Evolutionary conservation across 1,139 yeast genomes (phyloP).

Genomic region (Nakaseomyces sp.): DNA sequence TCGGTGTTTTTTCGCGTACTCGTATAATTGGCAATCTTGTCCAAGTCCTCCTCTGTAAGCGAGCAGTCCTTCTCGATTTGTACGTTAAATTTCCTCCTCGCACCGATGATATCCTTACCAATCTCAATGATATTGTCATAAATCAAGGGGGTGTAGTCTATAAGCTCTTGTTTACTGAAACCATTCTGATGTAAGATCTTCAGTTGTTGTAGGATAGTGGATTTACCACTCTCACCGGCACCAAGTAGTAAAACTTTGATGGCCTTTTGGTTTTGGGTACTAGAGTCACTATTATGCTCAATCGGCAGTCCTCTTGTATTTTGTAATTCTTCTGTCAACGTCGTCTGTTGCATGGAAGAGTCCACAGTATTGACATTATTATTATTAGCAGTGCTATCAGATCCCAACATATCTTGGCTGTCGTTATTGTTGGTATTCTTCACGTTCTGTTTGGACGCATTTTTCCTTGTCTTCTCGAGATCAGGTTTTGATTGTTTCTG

Average conservation of each 20-base stretch:
- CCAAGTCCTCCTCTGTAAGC: constrained; percentile 11
- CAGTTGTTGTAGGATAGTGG: constrained; percentile 68
- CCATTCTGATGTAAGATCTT: constrained; percentile 68
- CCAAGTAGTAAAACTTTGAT: constrained; percentile 60
- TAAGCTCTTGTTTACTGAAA: constrained; percentile 51
- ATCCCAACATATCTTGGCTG: background rate
- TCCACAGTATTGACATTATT: background rate
- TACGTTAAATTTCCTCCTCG: constrained; percentile 30
- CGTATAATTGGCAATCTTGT: constrained; percentile 7
- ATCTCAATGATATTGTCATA: constrained; percentile 61
- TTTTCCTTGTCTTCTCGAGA: background rate
- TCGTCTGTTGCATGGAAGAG: background rate
- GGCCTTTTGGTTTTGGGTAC: constrained; percentile 8
- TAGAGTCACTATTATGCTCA: background rate
- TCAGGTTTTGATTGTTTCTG: background rate
- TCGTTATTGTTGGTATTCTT: background rate
- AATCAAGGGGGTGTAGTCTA: constrained; percentile 62
- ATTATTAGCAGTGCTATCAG: background rate
- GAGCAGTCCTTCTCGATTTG: constrained; percentile 10
- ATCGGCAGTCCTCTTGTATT: constrained; percentile 6
- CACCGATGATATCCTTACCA: constrained; percentile 45
- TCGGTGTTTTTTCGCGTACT: constrained; percentile 6
- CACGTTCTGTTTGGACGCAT: background rate
- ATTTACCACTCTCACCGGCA: constrained; percentile 74
- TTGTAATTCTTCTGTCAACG: constrained; percentile 2